Conservation (phyloP, 169 alveolate species). For the Plasmodium adleri region DNA sequence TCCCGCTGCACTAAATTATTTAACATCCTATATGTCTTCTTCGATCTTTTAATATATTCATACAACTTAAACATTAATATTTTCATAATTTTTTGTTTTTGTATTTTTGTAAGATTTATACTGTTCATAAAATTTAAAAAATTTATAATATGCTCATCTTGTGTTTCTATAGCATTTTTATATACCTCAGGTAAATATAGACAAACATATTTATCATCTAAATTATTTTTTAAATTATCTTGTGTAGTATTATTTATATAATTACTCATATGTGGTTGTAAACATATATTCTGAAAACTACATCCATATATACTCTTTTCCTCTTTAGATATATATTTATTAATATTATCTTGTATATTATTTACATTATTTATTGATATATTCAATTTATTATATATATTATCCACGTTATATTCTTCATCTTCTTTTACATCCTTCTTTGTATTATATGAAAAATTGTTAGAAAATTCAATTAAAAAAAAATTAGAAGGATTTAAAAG, state of each 20-base stretch:
- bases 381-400: background rate
- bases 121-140: conserved; percentile 32
- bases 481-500: conserved; percentile 50
- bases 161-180: conserved; percentile 55
- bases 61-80: conserved; percentile 58
- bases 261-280: conserved; percentile 1
- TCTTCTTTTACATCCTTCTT: background rate
- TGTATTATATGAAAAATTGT: background rate
- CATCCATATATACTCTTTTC: too few relatives aligned
- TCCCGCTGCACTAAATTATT: conserved; percentile 6
- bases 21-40: conserved; percentile 25
- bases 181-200: conserved; percentile 66
- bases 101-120: conserved; percentile 31
- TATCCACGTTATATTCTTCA: background rate
- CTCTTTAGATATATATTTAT: too few relatives aligned
- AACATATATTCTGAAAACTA: background rate
- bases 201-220: conserved; percentile 33
- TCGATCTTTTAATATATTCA: conserved; percentile 36
- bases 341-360: background rate
- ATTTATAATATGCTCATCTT: conserved; percentile 22
- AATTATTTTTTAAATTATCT: too few relatives aligned
- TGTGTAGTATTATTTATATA: background rate
- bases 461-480: conserved; percentile 29
- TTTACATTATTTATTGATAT: background rate
- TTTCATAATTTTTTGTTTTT: conserved; percentile 47